Evolutionary conservation across 768 basidiomycete genomes (phyloP).

Genomic region (Amanita exitialis): DNA sequence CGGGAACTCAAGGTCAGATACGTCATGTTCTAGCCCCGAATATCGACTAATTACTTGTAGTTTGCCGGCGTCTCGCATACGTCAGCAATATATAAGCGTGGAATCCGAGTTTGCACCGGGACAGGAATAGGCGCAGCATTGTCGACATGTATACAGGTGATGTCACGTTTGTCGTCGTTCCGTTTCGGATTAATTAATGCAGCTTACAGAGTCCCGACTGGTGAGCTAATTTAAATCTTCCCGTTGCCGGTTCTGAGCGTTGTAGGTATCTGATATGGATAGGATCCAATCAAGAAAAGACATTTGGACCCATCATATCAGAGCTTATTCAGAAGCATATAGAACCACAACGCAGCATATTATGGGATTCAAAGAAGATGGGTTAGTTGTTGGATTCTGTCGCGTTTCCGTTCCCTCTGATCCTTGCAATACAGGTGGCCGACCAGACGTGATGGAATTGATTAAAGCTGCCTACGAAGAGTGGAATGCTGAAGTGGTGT

Average conservation of each 20-base stretch:
- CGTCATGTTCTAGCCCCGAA: not conserved
- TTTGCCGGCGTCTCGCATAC: slow-evolving; percentile 80
- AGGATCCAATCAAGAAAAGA: slow-evolving; percentile 77
- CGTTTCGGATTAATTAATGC: slow-evolving; percentile 1
- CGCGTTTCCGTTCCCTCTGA: not conserved
- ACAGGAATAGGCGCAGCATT: slow-evolving; percentile 78
- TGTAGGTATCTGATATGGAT: slow-evolving; percentile 77
- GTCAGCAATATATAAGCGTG: slow-evolving; percentile 64
- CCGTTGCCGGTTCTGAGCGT: not conserved
- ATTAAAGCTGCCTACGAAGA: slow-evolving; percentile 61
- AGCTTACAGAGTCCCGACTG: slow-evolving; percentile 34
- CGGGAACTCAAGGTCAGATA: slow-evolving; percentile 63
- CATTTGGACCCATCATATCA: slow-evolving; percentile 74
- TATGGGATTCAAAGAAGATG: slow-evolving; percentile 73
- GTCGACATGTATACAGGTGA: slow-evolving; percentile 73
- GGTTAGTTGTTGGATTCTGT: slow-evolving; percentile 23
- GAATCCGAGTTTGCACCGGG: slow-evolving; percentile 79
- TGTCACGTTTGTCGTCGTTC: slow-evolving; percentile 10
- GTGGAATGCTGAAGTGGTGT: slow-evolving; percentile 79
- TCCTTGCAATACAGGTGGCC: slow-evolving; percentile 31
- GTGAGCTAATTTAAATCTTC: slow-evolving; percentile 17
- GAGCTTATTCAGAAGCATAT: slow-evolving; percentile 60
- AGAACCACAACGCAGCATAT: slow-evolving; percentile 56
- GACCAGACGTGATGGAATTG: slow-evolving; percentile 73
- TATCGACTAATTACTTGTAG: slow-evolving; percentile 21